Percentiles rank a stretch among this genome's conserved stretches.
phyloP scores from a whole-genome alignment of 441 rosid species.

The Raphanus hybrid region DNA sequence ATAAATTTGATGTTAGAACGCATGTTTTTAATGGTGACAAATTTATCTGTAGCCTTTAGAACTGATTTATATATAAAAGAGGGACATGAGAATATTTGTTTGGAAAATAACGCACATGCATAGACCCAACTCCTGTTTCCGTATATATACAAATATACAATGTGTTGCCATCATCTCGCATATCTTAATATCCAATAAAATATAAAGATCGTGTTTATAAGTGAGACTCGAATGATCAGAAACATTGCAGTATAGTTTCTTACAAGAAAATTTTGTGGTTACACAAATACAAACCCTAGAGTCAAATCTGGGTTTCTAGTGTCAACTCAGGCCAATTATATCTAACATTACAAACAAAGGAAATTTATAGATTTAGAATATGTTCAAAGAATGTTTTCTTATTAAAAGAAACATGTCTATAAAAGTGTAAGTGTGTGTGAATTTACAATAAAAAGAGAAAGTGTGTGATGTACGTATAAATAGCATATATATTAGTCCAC shows the following conservation, averaged over 20 bases:
- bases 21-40: constrained; percentile 36
- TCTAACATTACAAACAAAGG: constrained; percentile 13
- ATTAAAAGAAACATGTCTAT: constrained; percentile 2
- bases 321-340: constrained; percentile 17
- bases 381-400: constrained; percentile 27
- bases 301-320: constrained; percentile 17
- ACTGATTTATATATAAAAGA: constrained; percentile 27
- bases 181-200: constrained; percentile 12
- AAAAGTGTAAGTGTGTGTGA: constrained; percentile 22
- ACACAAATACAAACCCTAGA: constrained; percentile 27
- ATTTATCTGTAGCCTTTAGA: constrained; percentile 32
- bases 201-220: constrained; percentile 16
- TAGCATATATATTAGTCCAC: constrained; percentile 34
- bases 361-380: constrained; percentile 30
- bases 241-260: not conserved
- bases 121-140: constrained; percentile 34
- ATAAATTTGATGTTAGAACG: constrained; percentile 28
- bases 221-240: constrained; percentile 21
- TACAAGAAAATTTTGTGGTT: not conserved
- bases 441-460: not conserved
- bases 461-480: constrained; percentile 26
- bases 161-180: constrained; percentile 35
- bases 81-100: constrained; percentile 39
- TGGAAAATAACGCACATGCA: constrained; percentile 34
- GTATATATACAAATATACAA: constrained; percentile 29